Percentiles rank a stretch among this genome's conserved stretches.
phyloP scores from a whole-genome alignment of 1,284 basidiomycete species.

The Sanghuangporus sanghuang region DNA sequence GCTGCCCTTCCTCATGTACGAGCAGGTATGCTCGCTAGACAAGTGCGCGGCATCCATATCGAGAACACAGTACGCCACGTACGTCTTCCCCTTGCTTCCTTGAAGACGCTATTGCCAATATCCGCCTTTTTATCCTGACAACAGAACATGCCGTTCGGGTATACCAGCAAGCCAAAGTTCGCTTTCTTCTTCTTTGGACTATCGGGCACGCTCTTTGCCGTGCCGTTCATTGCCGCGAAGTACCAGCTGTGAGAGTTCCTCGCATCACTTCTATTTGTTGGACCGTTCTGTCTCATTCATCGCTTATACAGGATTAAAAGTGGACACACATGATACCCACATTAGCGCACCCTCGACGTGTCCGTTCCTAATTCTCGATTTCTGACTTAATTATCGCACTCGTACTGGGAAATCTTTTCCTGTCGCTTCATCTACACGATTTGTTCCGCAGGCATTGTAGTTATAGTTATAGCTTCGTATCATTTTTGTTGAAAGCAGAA shows the following conservation, averaged over 20 bases:
- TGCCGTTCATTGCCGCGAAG: slow-evolving; percentile 10
- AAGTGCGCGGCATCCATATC: slow-evolving; percentile 7
- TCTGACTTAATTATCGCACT: neutral
- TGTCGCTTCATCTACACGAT: neutral
- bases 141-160: slow-evolving; percentile 13
- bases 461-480: neutral
- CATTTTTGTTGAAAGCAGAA: neutral
- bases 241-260: slow-evolving; percentile 10
- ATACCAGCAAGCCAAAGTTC: slow-evolving; percentile 12
- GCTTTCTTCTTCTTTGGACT: slow-evolving; percentile 1
- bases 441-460: neutral
- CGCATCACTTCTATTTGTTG: neutral
- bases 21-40: neutral
- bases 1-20: slow-evolving; percentile 4
- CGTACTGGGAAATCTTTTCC: neutral
- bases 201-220: slow-evolving; percentile 1
- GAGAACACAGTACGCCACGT: slow-evolving; percentile 11
- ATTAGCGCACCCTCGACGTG: neutral
- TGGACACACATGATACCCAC: slow-evolving; percentile 1
- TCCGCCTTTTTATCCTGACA: neutral
- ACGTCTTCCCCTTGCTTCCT: neutral
- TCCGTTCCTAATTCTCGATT: neutral
- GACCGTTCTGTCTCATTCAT: neutral
- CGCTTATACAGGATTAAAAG: neutral
- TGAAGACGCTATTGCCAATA: neutral